These are phyloP conservation scores for Ustilago cynodontis DNA, from an alignment of 1,284 basidiomycete genomes.

Conservation along the genomic window DNA sequence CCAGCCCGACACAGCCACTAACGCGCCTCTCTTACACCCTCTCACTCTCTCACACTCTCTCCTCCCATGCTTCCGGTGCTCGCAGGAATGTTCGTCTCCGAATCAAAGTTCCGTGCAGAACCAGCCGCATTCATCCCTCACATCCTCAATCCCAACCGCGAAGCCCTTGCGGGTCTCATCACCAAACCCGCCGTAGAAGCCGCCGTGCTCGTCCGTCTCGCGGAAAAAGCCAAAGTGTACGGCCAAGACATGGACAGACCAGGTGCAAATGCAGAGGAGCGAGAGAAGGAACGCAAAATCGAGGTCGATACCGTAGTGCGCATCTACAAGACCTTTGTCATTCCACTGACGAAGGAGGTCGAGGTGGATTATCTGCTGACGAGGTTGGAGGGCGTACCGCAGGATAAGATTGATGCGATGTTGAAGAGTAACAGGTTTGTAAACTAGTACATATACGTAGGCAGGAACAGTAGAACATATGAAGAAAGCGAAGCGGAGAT, in stretches of 20 bases:
- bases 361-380: conserved; percentile 75
- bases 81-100: conserved; percentile 96
- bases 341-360: conserved; percentile 96
- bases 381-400: conserved; percentile 30
- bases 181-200: conserved; percentile 96
- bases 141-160: conserved; percentile 83
- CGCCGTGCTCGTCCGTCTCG: conserved; percentile 84
- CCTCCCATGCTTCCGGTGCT: neutral
- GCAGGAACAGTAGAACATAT: too few relatives aligned
- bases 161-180: conserved; percentile 81
- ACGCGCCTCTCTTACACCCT: too few relatives aligned
- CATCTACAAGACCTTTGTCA: conserved; percentile 93
- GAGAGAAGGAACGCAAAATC: conserved; percentile 76
- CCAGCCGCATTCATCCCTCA: conserved; percentile 91
- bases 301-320: conserved; percentile 92
- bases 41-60: neutral
- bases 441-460: conserved; percentile 21
- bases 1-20: neutral
- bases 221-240: conserved; percentile 91
- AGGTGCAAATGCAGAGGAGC: conserved; percentile 30
- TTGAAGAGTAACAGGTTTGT: conserved; percentile 35
- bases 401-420: conserved; percentile 29
- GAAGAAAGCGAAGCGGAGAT: neutral
- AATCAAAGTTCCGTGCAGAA: conserved; percentile 89
- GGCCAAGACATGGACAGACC: conserved; percentile 83